Base-by-base conservation (phyloP, 2,329 filamentous ascomycete genomes). In the Colletotrichum camelliae region DNA sequence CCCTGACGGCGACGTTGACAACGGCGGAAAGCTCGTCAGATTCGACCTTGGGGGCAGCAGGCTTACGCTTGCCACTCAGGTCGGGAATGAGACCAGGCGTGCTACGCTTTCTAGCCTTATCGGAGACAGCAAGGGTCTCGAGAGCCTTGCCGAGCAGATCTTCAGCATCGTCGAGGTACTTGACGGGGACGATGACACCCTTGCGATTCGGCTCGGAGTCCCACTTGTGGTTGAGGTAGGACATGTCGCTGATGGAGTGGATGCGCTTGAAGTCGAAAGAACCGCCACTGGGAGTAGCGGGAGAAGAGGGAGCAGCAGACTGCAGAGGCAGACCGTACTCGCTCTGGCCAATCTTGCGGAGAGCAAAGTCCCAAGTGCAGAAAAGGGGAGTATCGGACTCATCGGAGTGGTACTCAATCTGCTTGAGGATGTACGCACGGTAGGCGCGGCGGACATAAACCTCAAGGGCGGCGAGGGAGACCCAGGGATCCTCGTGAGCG, bases 391-490 rank as follows among this genome's bases (percentile, higher is more conserved):
- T 84, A 12, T 91, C 89, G 12, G 85, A 89, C 80, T 98, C 95
- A 74, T 95, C 92, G 70, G 94, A 93, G 81, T 96, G 92, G 84
- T 99, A 99, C 80, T 98, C 92, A 74, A 99, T 94, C 80, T 93
- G 89, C 90, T 97, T 96, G 67, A 99, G 89, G 76, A 94, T 93
- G 87, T 99, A 99, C 3, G 97, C 97, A 89, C 97, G 95, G 88
- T 99, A 99, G 16, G 97, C 96, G 78, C 97, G 95, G 81, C 97
- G 96, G 77, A 98, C 93, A 85, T 99, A 99, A 65, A 98, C 96
- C 84, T 99, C 97, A 6, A 99, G 91, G 64, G 97, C 95, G 75
- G 97, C 97, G 77, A 98, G 89, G 9, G 95, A 95, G 35, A 99
- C 96, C 95, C 96, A 98, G 15, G 95, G 93, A 82, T 99, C 97